Percentiles rank a stretch among this genome's conserved stretches.
Conservation (phyloP, 345 rosid genomes). For the Lenwebbia sp. region DNA sequence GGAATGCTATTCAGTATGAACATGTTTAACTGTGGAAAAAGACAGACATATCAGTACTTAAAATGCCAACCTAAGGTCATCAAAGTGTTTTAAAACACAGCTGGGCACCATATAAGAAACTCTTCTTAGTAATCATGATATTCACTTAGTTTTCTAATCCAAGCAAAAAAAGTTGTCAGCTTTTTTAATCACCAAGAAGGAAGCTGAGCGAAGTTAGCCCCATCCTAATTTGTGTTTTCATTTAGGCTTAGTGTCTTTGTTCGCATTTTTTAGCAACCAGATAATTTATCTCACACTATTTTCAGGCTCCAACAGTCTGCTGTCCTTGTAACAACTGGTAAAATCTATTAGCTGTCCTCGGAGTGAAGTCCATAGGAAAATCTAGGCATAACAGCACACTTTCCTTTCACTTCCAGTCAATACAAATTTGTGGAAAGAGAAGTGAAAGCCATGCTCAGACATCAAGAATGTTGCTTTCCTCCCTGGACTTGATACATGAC, state of each 20-base stretch:
- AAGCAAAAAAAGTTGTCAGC: background rate
- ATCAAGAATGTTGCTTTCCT: background rate
- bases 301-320: background rate
- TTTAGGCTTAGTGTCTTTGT: background rate
- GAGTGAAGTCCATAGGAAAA: background rate
- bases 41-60: slow-evolving; percentile 5
- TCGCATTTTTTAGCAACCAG: background rate
- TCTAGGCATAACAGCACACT: background rate
- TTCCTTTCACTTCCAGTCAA: background rate
- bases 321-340: background rate
- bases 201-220: background rate
- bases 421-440: background rate
- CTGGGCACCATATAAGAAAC: background rate
- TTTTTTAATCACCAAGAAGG: background rate
- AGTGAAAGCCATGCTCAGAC: background rate
- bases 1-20: slow-evolving; percentile 88
- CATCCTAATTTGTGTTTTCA: background rate
- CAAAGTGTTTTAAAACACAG: background rate
- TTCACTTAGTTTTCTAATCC: background rate
- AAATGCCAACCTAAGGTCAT: background rate
- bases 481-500: background rate
- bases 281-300: background rate
- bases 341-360: background rate
- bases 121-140: background rate
- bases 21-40: slow-evolving; percentile 57